A percentile compares a stretch with the other conserved stretches of the same genome.
phyloP scores from a whole-genome alignment of 2,329 filamentous ascomycete species.

The Exophiala phaeomuriformis region DNA sequence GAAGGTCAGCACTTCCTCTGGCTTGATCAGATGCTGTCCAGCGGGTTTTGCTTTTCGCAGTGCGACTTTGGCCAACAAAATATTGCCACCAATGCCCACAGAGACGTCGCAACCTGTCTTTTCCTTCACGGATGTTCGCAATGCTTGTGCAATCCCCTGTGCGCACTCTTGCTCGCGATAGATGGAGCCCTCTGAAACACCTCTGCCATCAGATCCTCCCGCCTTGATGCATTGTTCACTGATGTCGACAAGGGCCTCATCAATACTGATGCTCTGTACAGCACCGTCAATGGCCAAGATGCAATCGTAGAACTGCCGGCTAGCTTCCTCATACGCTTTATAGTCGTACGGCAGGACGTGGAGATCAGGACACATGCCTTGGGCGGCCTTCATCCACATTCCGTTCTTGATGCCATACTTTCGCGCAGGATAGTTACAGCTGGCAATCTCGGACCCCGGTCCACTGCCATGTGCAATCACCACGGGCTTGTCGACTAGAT shows the following conservation, averaged over 20 bases:
- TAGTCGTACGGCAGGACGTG: slow-evolving; percentile 96
- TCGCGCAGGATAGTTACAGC: slow-evolving; percentile 90
- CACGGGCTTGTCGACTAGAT: slow-evolving; percentile 68
- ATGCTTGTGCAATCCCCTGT: slow-evolving; percentile 58
- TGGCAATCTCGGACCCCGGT: slow-evolving; percentile 86
- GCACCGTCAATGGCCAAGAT: slow-evolving; percentile 72
- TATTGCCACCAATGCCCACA: slow-evolving; percentile 84
- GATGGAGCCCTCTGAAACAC: slow-evolving; percentile 59
- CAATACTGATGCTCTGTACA: slow-evolving; percentile 94
- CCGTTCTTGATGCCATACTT: slow-evolving; percentile 87
- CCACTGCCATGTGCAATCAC: slow-evolving; percentile 85
- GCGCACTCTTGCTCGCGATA: slow-evolving; percentile 73
- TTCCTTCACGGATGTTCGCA: slow-evolving; percentile 64
- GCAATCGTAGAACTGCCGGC: slow-evolving; percentile 75
- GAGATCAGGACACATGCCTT: slow-evolving; percentile 73
- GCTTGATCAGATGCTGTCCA: slow-evolving; percentile 81
- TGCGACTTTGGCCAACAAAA: slow-evolving; percentile 84
- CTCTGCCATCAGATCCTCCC: slow-evolving; percentile 59
- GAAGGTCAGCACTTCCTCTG: slow-evolving; percentile 68
- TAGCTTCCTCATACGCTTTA: slow-evolving; percentile 86
- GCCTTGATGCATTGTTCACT: slow-evolving; percentile 61
- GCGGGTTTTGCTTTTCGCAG: slow-evolving; percentile 88
- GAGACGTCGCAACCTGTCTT: slow-evolving; percentile 82
- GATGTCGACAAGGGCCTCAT: slow-evolving; percentile 85
- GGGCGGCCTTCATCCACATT: slow-evolving; percentile 97